Conservation (phyloP, 2,329 filamentous ascomycete genomes). For the Stromatinia cepivora region DNA sequence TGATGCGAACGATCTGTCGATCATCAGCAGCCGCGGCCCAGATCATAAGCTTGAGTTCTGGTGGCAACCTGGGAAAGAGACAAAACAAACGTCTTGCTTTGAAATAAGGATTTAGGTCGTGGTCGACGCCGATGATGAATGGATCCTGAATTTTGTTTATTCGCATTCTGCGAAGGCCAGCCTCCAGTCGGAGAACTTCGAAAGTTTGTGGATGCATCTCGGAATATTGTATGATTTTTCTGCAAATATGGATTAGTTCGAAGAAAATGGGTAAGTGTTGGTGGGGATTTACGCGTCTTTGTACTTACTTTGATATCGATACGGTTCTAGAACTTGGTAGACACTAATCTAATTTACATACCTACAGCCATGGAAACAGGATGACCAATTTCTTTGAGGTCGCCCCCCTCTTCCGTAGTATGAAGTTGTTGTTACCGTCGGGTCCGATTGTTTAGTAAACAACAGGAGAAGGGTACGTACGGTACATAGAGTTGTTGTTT, state of each 20-base stretch:
- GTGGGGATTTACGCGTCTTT: background rate
- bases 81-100: background rate
- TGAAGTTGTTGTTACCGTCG: background rate
- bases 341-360: background rate
- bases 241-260: background rate
- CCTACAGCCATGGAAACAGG: background rate
- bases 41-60: slow-evolving; percentile 8
- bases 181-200: background rate
- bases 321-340: background rate
- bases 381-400: background rate
- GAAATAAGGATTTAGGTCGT: background rate
- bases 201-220: slow-evolving; percentile 7
- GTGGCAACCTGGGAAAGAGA: background rate
- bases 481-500: background rate
- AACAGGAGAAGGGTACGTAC: background rate
- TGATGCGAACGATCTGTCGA: slow-evolving; percentile 9
- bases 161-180: background rate
- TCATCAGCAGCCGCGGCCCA: slow-evolving; percentile 11
- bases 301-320: background rate
- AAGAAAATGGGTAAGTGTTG: background rate
- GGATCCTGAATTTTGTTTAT: slow-evolving; percentile 1
- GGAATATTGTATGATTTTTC: no score
- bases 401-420: background rate
- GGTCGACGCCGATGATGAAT: background rate
- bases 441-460: background rate